Conservation (phyloP, 169 alveolate species). For the Plasmodium gallinaceum region DNA sequence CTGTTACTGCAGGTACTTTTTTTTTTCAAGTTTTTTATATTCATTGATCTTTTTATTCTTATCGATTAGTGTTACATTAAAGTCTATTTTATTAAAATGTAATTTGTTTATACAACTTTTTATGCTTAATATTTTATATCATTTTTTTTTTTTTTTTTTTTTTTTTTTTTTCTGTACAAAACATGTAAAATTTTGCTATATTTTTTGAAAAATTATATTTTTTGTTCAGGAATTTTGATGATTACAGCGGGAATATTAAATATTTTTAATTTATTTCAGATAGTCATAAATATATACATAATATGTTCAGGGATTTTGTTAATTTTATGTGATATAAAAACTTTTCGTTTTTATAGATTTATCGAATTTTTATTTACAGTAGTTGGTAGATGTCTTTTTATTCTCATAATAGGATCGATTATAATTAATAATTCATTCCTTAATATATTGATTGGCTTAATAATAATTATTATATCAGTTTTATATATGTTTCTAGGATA, state of each 20-base stretch:
- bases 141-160: not conserved
- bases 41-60: too few relatives aligned
- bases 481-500: slow-evolving; percentile 51
- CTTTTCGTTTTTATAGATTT: slow-evolving; percentile 42
- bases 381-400: slow-evolving; percentile 60
- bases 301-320: slow-evolving; percentile 54
- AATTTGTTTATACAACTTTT: too few relatives aligned
- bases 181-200: too few relatives aligned
- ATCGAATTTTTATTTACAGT: slow-evolving; percentile 65
- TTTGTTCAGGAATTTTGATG: slow-evolving; percentile 33
- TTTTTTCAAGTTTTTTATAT: too few relatives aligned
- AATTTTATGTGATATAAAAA: slow-evolving; percentile 57
- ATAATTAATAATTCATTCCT: slow-evolving; percentile 30
- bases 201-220: not conserved
- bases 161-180: not conserved
- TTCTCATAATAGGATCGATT: slow-evolving; percentile 51
- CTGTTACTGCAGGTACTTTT: slow-evolving; percentile 33
- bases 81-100: too few relatives aligned
- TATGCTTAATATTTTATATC: not conserved
- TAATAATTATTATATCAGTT: slow-evolving; percentile 16
- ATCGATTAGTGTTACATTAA: too few relatives aligned
- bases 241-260: slow-evolving; percentile 48
- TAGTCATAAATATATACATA: slow-evolving; percentile 31
- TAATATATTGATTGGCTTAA: slow-evolving; percentile 22
- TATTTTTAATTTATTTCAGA: slow-evolving; percentile 46